These are phyloP conservation scores for Macadamia integrifolia DNA, from an alignment of 164 flowering plant genomes.

Conservation along the genomic window DNA sequence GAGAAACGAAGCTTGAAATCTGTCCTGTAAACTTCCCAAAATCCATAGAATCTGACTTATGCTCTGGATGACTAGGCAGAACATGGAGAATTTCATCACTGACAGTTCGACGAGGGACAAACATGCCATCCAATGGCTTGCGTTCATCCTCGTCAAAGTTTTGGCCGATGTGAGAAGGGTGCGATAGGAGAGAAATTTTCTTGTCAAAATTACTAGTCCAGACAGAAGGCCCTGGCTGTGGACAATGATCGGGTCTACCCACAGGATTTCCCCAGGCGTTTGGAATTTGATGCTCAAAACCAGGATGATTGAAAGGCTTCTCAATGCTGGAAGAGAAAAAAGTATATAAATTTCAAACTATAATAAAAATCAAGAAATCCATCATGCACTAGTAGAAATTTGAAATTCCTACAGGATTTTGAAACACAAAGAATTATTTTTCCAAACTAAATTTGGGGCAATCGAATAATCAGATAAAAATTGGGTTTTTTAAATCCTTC, in stretches of 20 bases:
- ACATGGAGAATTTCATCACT: constrained; percentile 50
- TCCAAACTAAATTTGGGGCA: no score
- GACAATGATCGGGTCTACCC: constrained; percentile 54
- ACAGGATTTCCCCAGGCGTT: constrained; percentile 50
- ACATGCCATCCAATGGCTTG: constrained; percentile 74
- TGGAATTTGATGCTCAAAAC: constrained; percentile 43
- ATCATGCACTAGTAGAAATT: background rate
- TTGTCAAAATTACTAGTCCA: constrained; percentile 56
- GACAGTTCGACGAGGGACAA: constrained; percentile 48
- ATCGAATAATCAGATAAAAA: background rate
- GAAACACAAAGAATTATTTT: no score
- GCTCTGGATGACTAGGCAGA: constrained; percentile 27
- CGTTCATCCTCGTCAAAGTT: constrained; percentile 96
- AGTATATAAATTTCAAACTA: background rate
- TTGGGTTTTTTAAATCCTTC: no score
- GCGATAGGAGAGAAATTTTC: constrained; percentile 51
- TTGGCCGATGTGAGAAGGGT: constrained; percentile 50
- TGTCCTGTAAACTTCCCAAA: constrained; percentile 20
- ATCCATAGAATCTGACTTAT: constrained; percentile 29
- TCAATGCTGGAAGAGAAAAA: constrained; percentile 30
- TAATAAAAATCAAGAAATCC: no score
- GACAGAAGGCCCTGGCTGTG: constrained; percentile 68
- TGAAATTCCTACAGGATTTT: no score
- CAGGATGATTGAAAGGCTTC: constrained; percentile 56
- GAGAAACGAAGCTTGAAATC: constrained; percentile 23